Conservation (phyloP, 768 basidiomycete genomes). For the Suillus discolor region DNA sequence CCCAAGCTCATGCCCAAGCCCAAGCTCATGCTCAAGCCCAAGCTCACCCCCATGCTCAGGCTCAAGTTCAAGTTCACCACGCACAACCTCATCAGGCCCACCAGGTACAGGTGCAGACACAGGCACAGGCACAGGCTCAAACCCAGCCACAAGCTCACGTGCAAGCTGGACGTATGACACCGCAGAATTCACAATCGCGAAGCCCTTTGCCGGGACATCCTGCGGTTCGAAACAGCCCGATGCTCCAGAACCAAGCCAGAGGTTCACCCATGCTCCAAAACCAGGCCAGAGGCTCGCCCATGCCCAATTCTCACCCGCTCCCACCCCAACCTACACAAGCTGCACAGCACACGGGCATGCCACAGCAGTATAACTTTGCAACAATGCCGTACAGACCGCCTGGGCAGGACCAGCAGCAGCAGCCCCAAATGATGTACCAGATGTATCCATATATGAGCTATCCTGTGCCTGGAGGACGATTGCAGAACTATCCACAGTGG, state of each 20-base stretch:
- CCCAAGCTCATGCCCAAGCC: slow-evolving; percentile 23
- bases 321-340: slow-evolving; percentile 26
- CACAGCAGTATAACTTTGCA: slow-evolving; percentile 37
- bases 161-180: slow-evolving; percentile 24
- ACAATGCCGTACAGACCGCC: slow-evolving; percentile 33
- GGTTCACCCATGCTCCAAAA: slow-evolving; percentile 31
- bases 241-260: slow-evolving; percentile 35
- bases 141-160: slow-evolving; percentile 15
- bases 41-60: slow-evolving; percentile 17
- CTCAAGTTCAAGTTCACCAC: slow-evolving; percentile 12
- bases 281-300: slow-evolving; percentile 17
- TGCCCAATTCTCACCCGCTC: slow-evolving; percentile 25
- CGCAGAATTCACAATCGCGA: slow-evolving; percentile 23
- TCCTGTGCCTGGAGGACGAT: slow-evolving; percentile 19
- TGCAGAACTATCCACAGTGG: slow-evolving; percentile 30
- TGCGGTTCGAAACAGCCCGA: slow-evolving; percentile 38
- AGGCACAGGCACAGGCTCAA: slow-evolving; percentile 19
- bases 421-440: slow-evolving; percentile 32
- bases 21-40: slow-evolving; percentile 11
- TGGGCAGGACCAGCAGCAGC: slow-evolving; percentile 34
- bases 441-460: slow-evolving; percentile 31
- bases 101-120: slow-evolving; percentile 18
- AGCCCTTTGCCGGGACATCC: slow-evolving; percentile 16
- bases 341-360: slow-evolving; percentile 28
- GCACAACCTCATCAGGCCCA: slow-evolving; percentile 26